Evolutionary conservation across 768 basidiomycete genomes (phyloP).

Genomic region (Trametes sanguinea): DNA sequence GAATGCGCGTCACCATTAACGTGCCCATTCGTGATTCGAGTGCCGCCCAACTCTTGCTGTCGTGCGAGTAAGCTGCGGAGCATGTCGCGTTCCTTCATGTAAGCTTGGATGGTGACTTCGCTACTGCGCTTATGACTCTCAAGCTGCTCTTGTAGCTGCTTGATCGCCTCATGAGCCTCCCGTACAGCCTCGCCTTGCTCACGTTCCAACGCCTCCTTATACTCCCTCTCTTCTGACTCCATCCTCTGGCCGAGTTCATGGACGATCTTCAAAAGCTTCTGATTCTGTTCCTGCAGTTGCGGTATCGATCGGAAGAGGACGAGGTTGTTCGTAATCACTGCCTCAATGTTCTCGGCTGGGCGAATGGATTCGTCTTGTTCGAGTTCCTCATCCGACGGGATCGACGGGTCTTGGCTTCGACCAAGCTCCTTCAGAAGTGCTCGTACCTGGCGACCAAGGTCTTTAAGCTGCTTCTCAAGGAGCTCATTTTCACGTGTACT

Average conservation of each 20-base stretch:
- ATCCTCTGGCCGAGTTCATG: conserved; percentile 82
- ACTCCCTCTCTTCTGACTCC: conserved; percentile 82
- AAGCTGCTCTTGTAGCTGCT: conserved; percentile 73
- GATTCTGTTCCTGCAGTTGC: conserved; percentile 88
- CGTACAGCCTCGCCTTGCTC: conserved; percentile 80
- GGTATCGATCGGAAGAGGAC: conserved; percentile 83
- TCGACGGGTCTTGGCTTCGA: conserved; percentile 79
- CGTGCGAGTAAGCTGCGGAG: conserved; percentile 73
- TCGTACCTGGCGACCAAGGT: conserved; percentile 85
- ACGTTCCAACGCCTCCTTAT: conserved; percentile 64
- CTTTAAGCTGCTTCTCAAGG: conserved; percentile 73
- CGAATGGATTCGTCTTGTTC: conserved; percentile 45
- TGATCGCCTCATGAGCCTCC: conserved; percentile 88
- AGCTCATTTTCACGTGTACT: conserved; percentile 64
- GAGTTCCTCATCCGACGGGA: conserved; percentile 70
- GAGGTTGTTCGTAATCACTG: conserved; percentile 85
- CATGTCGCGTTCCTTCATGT: conserved; percentile 86
- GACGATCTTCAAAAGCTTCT: conserved; percentile 80
- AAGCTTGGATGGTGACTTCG: conserved; percentile 73
- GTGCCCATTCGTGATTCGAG: conserved; percentile 5
- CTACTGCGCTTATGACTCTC: conserved; percentile 74
- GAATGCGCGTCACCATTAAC: conserved; percentile 33
- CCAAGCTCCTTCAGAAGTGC: conserved; percentile 75
- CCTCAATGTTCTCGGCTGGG: conserved; percentile 62
- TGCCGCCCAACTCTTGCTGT: conserved; percentile 27